Base-by-base conservation (phyloP, 129 eudicot species). In the Tagetes patula region DNA sequence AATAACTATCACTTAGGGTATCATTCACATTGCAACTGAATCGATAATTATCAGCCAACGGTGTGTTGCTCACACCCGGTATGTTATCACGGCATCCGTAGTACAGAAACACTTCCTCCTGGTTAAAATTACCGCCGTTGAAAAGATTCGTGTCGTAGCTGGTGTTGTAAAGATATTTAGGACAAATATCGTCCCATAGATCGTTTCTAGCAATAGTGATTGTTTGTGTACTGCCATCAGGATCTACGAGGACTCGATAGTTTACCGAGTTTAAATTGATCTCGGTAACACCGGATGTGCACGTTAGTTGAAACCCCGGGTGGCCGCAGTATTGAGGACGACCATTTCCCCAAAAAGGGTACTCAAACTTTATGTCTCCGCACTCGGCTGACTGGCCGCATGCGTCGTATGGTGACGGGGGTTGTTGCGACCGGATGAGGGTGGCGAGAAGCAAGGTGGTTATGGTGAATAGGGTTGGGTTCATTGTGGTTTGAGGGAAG, bases 281-380 rank as follows among this genome's bases (percentile, higher is more conserved):
- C 65, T 0, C n/a, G 3, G 41, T 14, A 33, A 32, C 65, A 33
- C 33, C 41, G 3, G 41, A 59, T 10, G 1, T 2, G 41, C 93
- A 84, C 37, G 56, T 53, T 59, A 89, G 72, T 42, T 56, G n/a
- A 69, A 86, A 84, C 43, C 83, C 78, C 1, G 91, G 84, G 49
- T 82, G 73, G 59, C 92, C 96, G 62, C 96, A 89, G 4, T 65
- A 33, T 0, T 11, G 60, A 0, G 83, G 76, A 8, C 84, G 75
- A 38, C 1, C 52, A 3, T 45, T 75, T 30, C 85, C 87, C 84
- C 77, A 88, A 47, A 88, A 85, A 40, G 96, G 91, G 39, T 85
- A 88, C 6, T 33, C 20, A 27, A 88, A 41, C 2, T 3, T 2
- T 12, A 76, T 0, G 39, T 5, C 12, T 5, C 81, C 88, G 10